A percentile compares a stretch with the other conserved stretches of the same genome.
Evolutionary conservation across 2,329 filamentous ascomycete species (phyloP).

Genomic region (Raffaelea arxii): DNA sequence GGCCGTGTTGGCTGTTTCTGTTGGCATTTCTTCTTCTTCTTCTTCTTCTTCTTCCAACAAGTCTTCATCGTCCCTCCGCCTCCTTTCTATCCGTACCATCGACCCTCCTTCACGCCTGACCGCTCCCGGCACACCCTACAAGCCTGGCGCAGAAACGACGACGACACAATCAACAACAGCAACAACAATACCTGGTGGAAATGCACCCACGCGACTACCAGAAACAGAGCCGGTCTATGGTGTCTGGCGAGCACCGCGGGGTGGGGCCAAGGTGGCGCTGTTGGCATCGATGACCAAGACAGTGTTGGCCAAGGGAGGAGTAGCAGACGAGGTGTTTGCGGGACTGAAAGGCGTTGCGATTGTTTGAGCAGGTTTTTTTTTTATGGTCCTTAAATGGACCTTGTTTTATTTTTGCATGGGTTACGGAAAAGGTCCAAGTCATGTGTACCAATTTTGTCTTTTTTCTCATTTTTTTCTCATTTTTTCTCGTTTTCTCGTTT

Average conservation of each 20-base stretch:
- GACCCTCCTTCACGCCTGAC: slow-evolving; percentile 67
- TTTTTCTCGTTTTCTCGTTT: no score
- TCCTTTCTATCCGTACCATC: slow-evolving; percentile 62
- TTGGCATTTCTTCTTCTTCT: slow-evolving; percentile 38
- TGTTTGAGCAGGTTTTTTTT: slow-evolving; percentile 24
- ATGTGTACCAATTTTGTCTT: no score
- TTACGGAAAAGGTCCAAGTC: neutral
- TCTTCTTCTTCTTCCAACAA: slow-evolving; percentile 6
- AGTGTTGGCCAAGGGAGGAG: slow-evolving; percentile 66
- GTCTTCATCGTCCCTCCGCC: slow-evolving; percentile 34
- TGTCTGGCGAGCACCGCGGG: slow-evolving; percentile 79
- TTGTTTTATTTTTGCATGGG: neutral
- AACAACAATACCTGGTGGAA: slow-evolving; percentile 15
- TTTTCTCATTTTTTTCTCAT: no score
- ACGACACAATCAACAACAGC: slow-evolving; percentile 25
- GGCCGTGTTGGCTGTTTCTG: slow-evolving; percentile 74
- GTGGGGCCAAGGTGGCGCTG: slow-evolving; percentile 68
- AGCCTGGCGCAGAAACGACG: slow-evolving; percentile 22
- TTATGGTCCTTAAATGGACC: neutral
- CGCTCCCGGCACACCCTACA: slow-evolving; percentile 58
- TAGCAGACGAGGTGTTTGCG: slow-evolving; percentile 77
- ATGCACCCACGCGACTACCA: slow-evolving; percentile 20
- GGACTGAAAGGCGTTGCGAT: slow-evolving; percentile 70
- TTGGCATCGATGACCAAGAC: slow-evolving; percentile 67
- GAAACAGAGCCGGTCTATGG: slow-evolving; percentile 54